Conservation (phyloP, 129 eudicot species). For the Escallonia rubra region DNA sequence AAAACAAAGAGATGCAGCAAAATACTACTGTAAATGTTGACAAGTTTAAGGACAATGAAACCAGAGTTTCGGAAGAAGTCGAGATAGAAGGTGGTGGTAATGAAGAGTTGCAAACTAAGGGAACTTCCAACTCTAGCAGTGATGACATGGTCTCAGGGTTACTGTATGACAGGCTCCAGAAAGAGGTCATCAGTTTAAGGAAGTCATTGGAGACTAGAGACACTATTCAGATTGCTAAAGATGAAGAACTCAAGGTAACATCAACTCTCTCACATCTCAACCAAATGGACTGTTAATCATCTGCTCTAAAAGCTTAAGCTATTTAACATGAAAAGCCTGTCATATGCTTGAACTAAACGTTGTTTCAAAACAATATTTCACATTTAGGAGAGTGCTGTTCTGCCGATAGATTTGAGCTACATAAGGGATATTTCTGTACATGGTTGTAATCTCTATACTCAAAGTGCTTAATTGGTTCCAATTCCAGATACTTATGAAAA, state of each 20-base stretch:
- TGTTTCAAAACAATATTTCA: too few relatives aligned
- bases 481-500: slow-evolving; percentile 58
- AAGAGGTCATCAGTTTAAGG: slow-evolving; percentile 72
- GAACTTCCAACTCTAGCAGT: slow-evolving; percentile 10
- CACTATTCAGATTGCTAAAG: slow-evolving; percentile 43
- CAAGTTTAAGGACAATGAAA: slow-evolving; percentile 25
- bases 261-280: not conserved
- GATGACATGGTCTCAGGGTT: slow-evolving; percentile 84
- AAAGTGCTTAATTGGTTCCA: not conserved
- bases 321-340: too few relatives aligned
- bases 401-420: too few relatives aligned
- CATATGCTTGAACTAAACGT: too few relatives aligned
- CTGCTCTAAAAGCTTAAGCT: too few relatives aligned
- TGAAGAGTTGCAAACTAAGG: slow-evolving; percentile 27
- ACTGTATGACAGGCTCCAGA: slow-evolving; percentile 86
- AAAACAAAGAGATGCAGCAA: slow-evolving; percentile 40
- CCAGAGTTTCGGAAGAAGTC: slow-evolving; percentile 13
- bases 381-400: too few relatives aligned
- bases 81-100: slow-evolving; percentile 14
- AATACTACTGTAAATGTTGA: slow-evolving; percentile 20
- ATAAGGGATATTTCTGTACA: too few relatives aligned
- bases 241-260: slow-evolving; percentile 75
- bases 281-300: too few relatives aligned
- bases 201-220: slow-evolving; percentile 65
- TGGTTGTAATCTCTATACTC: too few relatives aligned